A percentile compares a stretch with the other conserved stretches of the same genome.
phyloP scores from a whole-genome alignment of 2,329 filamentous ascomycete species.

The Cryoendolithus antarcticus region DNA sequence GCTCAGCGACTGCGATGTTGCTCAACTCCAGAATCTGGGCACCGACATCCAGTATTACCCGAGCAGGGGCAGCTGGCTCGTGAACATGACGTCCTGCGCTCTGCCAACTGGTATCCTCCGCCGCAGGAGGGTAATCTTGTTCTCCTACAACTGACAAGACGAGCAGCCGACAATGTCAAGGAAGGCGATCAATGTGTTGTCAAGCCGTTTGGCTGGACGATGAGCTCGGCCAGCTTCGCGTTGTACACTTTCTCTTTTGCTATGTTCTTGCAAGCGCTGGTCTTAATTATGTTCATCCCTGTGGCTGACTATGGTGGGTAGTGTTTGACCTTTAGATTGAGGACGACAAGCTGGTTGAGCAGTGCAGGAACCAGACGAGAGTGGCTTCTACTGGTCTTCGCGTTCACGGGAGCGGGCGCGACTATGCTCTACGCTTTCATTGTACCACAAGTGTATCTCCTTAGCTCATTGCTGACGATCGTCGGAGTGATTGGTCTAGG shows the following conservation, averaged over 20 bases:
- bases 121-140: too few relatives aligned
- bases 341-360: too few relatives aligned
- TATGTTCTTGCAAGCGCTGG: constrained; percentile 73
- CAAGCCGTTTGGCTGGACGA: constrained; percentile 65
- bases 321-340: too few relatives aligned
- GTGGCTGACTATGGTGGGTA: constrained; percentile 33
- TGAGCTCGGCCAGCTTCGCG: constrained; percentile 93
- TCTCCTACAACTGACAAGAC: too few relatives aligned
- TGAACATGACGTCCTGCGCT: too few relatives aligned
- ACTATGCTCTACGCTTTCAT: constrained; percentile 86
- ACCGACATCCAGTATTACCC: constrained; percentile 59
- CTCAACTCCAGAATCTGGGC: constrained; percentile 54
- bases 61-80: constrained; percentile 26
- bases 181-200: constrained; percentile 63
- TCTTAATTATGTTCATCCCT: constrained; percentile 91
- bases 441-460: constrained; percentile 59
- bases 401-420: constrained; percentile 62
- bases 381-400: constrained; percentile 74
- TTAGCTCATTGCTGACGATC: constrained; percentile 75
- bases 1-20: constrained; percentile 41
- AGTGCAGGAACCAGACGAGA: too few relatives aligned
- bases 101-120: too few relatives aligned
- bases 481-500: constrained; percentile 90
- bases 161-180: too few relatives aligned
- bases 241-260: constrained; percentile 97